Evolutionary conservation across 805 yeast species (phyloP).

Genomic region (Geotrichum ghanense): DNA sequence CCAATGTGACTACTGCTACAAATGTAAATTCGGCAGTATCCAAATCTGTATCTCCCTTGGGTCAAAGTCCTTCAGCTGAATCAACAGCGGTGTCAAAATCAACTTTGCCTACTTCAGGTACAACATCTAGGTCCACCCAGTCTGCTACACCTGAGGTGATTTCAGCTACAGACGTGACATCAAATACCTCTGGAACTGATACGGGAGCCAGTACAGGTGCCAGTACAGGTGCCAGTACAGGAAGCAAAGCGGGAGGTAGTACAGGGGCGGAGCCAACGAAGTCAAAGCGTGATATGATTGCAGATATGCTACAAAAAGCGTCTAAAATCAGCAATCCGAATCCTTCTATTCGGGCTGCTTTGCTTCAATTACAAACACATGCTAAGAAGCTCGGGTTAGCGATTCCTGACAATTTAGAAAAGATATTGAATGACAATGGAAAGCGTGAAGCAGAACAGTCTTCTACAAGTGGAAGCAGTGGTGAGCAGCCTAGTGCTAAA

Average conservation of each 20-base stretch:
- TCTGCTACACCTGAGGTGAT: slow-evolving; percentile 10
- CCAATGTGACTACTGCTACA: too few relatives aligned
- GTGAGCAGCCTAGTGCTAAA: background rate
- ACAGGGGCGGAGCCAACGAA: background rate
- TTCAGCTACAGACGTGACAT: slow-evolving; percentile 20
- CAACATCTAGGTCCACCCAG: slow-evolving; percentile 2
- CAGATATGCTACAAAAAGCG: slow-evolving; percentile 26
- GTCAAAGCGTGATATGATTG: slow-evolving; percentile 11
- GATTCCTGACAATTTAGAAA: background rate
- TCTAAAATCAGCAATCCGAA: slow-evolving; percentile 27
- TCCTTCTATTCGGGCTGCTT: slow-evolving; percentile 23
- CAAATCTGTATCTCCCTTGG: too few relatives aligned
- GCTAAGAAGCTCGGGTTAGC: slow-evolving; percentile 11
- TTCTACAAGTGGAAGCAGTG: too few relatives aligned
- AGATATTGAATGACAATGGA: background rate
- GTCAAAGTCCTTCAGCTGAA: too few relatives aligned
- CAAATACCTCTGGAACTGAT: too few relatives aligned
- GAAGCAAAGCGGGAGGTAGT: background rate
- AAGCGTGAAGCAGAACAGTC: background rate
- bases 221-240: too few relatives aligned
- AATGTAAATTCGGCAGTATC: too few relatives aligned
- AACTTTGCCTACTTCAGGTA: too few relatives aligned
- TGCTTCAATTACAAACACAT: slow-evolving; percentile 26
- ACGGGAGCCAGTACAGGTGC: too few relatives aligned
- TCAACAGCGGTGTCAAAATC: too few relatives aligned